A percentile compares a stretch with the other conserved stretches of the same genome.
Evolutionary conservation across 1,284 basidiomycete species (phyloP).

Genomic region (Naganishia sp.): DNA sequence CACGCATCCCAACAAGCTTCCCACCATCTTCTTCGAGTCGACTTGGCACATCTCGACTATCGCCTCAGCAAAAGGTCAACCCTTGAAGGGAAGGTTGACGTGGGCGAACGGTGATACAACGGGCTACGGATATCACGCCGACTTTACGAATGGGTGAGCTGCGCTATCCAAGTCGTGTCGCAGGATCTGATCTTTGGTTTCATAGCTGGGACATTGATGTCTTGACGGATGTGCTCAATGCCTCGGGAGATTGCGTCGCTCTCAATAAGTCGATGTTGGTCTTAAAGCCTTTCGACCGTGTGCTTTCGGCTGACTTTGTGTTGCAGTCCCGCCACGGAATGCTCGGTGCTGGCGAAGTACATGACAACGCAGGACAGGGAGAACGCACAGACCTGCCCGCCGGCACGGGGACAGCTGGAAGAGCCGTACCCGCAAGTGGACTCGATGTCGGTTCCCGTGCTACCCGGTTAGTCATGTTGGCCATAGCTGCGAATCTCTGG

Average conservation of each 20-base stretch:
- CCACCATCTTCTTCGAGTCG: constrained; percentile 45
- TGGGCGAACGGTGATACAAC: constrained; percentile 51
- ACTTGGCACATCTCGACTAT: constrained; percentile 34
- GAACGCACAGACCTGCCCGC: constrained; percentile 38
- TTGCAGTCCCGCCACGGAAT: constrained; percentile 35
- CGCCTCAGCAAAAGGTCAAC: constrained; percentile 22
- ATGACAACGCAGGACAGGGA: constrained; percentile 33
- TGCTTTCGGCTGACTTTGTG: no score
- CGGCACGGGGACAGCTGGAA: constrained; percentile 38
- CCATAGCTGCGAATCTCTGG: neutral
- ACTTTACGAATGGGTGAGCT: constrained; percentile 38
- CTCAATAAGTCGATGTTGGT: constrained; percentile 18
- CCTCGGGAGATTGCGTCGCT: constrained; percentile 40
- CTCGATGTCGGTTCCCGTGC: constrained; percentile 34
- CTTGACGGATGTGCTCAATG: constrained; percentile 38
- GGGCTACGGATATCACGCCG: constrained; percentile 45
- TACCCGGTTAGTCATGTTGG: constrained; percentile 37
- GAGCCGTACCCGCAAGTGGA: constrained; percentile 40
- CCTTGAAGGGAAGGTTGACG: constrained; percentile 39
- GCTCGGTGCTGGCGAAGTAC: constrained; percentile 39
- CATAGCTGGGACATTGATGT: constrained; percentile 42
- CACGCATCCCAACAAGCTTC: constrained; percentile 46
- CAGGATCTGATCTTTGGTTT: neutral
- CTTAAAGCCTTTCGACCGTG: neutral
- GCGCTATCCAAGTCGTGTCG: no score